Percentiles rank a stretch among this genome's conserved stretches.
These are phyloP conservation scores for Nicotiana knightiana DNA, from an alignment of 257 asterid genomes.

Conservation along the genomic window DNA sequence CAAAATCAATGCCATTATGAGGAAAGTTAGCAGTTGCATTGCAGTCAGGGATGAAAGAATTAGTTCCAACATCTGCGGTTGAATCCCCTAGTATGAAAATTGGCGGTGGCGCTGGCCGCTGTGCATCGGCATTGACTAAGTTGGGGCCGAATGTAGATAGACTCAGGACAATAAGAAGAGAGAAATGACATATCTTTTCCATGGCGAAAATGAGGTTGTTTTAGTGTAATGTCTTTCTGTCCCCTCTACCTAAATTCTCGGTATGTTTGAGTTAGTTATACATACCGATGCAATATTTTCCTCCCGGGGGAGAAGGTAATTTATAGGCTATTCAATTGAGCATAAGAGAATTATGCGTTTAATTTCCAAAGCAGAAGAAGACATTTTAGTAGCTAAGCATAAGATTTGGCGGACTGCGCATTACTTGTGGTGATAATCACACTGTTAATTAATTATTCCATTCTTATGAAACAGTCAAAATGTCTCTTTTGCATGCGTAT, in stretches of 20 bases:
- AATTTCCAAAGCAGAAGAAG: slow-evolving; percentile 13
- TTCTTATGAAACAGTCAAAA: neutral
- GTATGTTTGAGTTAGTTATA: neutral
- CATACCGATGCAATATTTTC: neutral
- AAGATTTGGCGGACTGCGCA: slow-evolving; percentile 18
- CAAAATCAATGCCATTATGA: slow-evolving; percentile 57
- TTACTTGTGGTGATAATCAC: neutral
- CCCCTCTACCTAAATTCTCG: neutral
- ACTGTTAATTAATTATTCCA: neutral
- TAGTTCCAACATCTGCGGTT: slow-evolving; percentile 80
- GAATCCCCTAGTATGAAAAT: slow-evolving; percentile 66
- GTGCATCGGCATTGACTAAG: slow-evolving; percentile 20
- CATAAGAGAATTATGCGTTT: neutral
- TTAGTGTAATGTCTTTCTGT: neutral
- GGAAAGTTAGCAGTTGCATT: slow-evolving; percentile 42
- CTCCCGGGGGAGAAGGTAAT: neutral
- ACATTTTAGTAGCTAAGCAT: slow-evolving; percentile 16
- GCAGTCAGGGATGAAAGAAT: slow-evolving; percentile 28
- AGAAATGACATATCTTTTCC: neutral
- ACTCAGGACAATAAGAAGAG: neutral
- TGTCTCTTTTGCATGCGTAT: neutral
- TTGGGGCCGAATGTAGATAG: slow-evolving; percentile 10
- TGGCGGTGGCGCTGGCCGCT: slow-evolving; percentile 23
- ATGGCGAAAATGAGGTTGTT: neutral
- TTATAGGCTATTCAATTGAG: neutral